Conservation (phyloP, 2,329 filamentous ascomycete genomes). For the Fusarium albidum region DNA sequence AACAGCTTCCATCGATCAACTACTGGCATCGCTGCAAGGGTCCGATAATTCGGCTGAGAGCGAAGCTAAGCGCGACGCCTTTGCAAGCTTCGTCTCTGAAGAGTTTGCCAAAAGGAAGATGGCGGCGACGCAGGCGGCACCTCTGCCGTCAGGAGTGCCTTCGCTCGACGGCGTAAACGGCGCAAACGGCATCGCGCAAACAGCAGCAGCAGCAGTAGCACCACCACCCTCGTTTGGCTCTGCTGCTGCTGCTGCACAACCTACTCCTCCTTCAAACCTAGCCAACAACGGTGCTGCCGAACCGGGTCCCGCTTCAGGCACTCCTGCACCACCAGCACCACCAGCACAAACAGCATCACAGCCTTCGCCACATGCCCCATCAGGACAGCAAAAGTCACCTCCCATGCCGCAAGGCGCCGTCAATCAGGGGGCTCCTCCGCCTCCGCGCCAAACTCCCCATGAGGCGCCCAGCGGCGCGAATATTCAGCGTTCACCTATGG, state of each 20-base stretch:
- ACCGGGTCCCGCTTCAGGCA: conserved; percentile 19
- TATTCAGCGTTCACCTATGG: background rate
- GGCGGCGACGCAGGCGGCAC: conserved; percentile 9
- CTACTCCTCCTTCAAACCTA: conserved; percentile 8
- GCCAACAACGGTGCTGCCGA: conserved; percentile 16
- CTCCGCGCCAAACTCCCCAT: background rate
- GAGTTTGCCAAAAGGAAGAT: conserved; percentile 12
- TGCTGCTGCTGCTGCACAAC: too few species aligned
- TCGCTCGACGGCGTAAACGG: conserved; percentile 14
- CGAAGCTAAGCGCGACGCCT: conserved; percentile 6
- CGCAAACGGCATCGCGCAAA: conserved; percentile 8
- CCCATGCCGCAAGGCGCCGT: conserved; percentile 7
- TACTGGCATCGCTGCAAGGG: conserved; percentile 12
- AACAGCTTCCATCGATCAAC: conserved; percentile 4
- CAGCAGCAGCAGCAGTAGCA: too few species aligned
- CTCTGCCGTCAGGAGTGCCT: conserved; percentile 2
- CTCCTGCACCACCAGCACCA: conserved; percentile 3
- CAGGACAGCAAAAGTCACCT: conserved; percentile 17
- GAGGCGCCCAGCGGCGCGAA: background rate
- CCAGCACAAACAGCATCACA: conserved; percentile 6
- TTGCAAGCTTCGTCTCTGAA: conserved; percentile 5
- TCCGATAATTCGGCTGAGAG: conserved; percentile 1
- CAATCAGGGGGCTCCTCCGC: conserved; percentile 5
- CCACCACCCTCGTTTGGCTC: conserved; percentile 5
- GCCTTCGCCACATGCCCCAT: conserved; percentile 9